phyloP scores from a whole-genome alignment of 805 yeast species.

The Millerozyma miso region DNA sequence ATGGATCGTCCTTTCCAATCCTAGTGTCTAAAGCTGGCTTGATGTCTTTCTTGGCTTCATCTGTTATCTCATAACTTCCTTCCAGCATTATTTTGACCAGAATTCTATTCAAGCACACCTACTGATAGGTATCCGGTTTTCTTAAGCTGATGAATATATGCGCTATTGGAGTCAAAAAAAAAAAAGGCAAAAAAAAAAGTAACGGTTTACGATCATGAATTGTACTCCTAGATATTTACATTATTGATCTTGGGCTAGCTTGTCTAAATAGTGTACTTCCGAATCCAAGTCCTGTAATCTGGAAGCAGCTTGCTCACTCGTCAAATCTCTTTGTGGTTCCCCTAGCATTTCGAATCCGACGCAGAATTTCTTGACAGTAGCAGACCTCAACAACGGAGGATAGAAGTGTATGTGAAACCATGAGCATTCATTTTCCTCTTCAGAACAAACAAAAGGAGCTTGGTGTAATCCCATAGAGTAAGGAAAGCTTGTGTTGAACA shows the following conservation, averaged over 20 bases:
- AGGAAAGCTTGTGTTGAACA: constrained; percentile 67
- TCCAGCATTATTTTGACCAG: too few species aligned
- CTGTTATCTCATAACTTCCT: too few species aligned
- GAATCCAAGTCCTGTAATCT: constrained; percentile 44
- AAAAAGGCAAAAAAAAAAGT: too few species aligned
- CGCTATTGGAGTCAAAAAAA: too few species aligned
- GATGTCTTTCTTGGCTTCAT: constrained; percentile 12
- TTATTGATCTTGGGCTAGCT: constrained; percentile 1
- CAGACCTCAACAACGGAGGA: constrained; percentile 71
- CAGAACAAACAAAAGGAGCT: constrained; percentile 51
- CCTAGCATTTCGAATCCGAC: constrained; percentile 71
- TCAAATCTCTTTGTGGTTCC: constrained; percentile 67
- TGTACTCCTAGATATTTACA: too few species aligned
- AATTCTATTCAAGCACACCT: too few species aligned
- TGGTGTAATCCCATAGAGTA: constrained; percentile 83
- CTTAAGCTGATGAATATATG: too few species aligned
- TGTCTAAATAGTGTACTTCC: constrained; percentile 28
- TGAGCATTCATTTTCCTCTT: constrained; percentile 37
- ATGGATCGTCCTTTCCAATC: constrained; percentile 83
- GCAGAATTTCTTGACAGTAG: constrained; percentile 69
- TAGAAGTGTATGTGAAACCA: constrained; percentile 74
- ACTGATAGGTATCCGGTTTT: too few species aligned
- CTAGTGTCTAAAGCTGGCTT: constrained; percentile 53
- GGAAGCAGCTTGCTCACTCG: constrained; percentile 64
- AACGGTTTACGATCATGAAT: too few species aligned